These are phyloP conservation scores for Elasticomyces elasticus DNA, from an alignment of 495 filamentous ascomycete genomes.

Conservation along the genomic window DNA sequence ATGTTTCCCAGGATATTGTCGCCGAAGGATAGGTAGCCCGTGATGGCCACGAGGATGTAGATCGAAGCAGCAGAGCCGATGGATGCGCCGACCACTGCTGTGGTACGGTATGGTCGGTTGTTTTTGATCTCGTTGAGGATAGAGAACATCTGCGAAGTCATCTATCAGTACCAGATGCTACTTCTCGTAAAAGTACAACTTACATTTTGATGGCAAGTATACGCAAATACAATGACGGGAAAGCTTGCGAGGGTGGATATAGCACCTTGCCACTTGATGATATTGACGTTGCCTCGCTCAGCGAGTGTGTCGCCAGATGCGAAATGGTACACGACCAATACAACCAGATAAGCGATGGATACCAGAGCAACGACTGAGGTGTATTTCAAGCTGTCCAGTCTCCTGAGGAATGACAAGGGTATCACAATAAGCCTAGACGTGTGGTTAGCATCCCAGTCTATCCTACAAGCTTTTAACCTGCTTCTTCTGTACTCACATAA, in stretches of 20 bases:
- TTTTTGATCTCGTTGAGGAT: slow-evolving; percentile 90
- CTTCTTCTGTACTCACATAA: slow-evolving; percentile 52
- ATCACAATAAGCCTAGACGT: slow-evolving; percentile 75
- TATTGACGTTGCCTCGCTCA: slow-evolving; percentile 60
- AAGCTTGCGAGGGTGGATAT: slow-evolving; percentile 73
- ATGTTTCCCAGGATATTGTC: slow-evolving; percentile 82
- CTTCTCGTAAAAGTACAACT: neutral
- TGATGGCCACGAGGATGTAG: slow-evolving; percentile 86
- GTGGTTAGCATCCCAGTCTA: slow-evolving; percentile 15
- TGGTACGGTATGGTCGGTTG: slow-evolving; percentile 72
- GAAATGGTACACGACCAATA: slow-evolving; percentile 87
- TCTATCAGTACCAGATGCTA: neutral
- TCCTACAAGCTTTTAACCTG: neutral
- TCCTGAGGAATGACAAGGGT: slow-evolving; percentile 80
- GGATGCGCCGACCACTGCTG: slow-evolving; percentile 67
- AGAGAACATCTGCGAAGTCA: slow-evolving; percentile 74
- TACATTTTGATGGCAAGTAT: slow-evolving; percentile 98
- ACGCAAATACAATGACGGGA: slow-evolving; percentile 93
- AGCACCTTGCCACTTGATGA: slow-evolving; percentile 66
- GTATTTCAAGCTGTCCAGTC: slow-evolving; percentile 91
- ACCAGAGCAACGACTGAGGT: slow-evolving; percentile 86
- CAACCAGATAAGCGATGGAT: slow-evolving; percentile 85
- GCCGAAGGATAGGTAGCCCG: slow-evolving; percentile 90
- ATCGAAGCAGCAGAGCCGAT: slow-evolving; percentile 71
- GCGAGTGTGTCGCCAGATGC: slow-evolving; percentile 62